phyloP scores from a whole-genome alignment of 2,329 filamentous ascomycete genomes.

The Tolypocladium paradoxum region DNA sequence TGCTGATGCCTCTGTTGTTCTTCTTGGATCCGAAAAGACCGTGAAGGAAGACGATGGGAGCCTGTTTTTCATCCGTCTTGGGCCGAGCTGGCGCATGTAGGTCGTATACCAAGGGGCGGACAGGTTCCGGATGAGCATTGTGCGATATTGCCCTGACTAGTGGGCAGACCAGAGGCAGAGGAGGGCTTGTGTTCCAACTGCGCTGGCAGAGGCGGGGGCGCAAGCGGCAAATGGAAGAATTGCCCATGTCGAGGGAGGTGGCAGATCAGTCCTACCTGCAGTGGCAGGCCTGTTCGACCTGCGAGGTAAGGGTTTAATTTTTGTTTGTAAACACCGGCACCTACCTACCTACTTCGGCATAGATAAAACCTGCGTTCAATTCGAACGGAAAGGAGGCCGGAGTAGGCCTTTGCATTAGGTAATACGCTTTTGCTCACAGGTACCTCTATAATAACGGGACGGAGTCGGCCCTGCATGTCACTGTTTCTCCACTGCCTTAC shows the following conservation, averaged over 20 bases:
- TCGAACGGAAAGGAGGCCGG: no score
- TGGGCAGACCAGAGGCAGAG: background rate
- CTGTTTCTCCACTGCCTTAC: no score
- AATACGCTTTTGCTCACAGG: no score
- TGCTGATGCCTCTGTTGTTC: slow-evolving; percentile 91
- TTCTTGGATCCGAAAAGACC: slow-evolving; percentile 91
- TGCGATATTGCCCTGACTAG: background rate
- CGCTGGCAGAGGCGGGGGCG: background rate
- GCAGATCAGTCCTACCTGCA: background rate
- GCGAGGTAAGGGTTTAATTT: no score
- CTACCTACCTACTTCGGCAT: background rate
- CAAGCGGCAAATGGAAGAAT: background rate
- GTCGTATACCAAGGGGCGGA: slow-evolving; percentile 47
- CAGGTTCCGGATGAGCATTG: background rate
- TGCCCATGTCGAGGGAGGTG: background rate
- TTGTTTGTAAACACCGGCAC: background rate
- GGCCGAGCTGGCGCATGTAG: slow-evolving; percentile 47
- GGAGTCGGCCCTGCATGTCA: no score
- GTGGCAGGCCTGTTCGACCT: background rate
- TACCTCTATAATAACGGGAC: no score
- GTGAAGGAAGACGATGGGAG: slow-evolving; percentile 79
- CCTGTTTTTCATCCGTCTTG: slow-evolving; percentile 25
- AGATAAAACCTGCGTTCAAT: no score
- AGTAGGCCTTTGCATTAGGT: no score
- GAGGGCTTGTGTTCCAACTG: background rate